Percentiles rank a stretch among this genome's conserved stretches.
These are phyloP conservation scores for Phalaenopsis aphrodite DNA, from an alignment of 106 monocot species.

Conservation along the genomic window DNA sequence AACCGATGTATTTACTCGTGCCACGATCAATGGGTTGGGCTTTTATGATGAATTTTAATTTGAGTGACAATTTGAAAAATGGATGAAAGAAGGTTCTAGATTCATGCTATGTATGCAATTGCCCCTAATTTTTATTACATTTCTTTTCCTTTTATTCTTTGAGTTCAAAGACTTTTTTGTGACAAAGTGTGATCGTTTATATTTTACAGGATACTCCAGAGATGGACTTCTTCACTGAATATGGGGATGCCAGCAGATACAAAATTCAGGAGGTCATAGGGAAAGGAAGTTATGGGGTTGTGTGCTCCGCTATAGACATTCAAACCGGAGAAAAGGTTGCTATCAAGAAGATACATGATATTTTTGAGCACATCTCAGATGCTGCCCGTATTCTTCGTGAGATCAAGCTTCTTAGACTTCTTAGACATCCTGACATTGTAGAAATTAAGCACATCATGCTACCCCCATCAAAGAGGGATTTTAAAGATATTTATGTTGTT, in stretches of 20 bases:
- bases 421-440: constrained; percentile 40
- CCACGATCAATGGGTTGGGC: too few species aligned
- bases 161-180: background rate
- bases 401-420: constrained; percentile 36
- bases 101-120: too few species aligned
- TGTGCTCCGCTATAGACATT: constrained; percentile 32
- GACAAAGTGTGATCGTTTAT: background rate
- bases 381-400: constrained; percentile 37
- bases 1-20: too few species aligned
- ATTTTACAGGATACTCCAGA: constrained; percentile 24
- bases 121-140: background rate
- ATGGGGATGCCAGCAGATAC: constrained; percentile 35
- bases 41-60: too few species aligned
- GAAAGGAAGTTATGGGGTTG: constrained; percentile 40
- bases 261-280: constrained; percentile 36
- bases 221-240: constrained; percentile 34
- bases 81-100: too few species aligned
- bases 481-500: constrained; percentile 45
- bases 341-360: constrained; percentile 35
- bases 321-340: constrained; percentile 33
- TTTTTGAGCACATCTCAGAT: constrained; percentile 39
- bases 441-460: constrained; percentile 43
- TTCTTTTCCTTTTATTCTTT: background rate
- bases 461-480: constrained; percentile 37
- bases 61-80: too few species aligned